Evolutionary conservation across 495 filamentous ascomycete genomes (phyloP).

Genomic region (Penicillium canariense): DNA sequence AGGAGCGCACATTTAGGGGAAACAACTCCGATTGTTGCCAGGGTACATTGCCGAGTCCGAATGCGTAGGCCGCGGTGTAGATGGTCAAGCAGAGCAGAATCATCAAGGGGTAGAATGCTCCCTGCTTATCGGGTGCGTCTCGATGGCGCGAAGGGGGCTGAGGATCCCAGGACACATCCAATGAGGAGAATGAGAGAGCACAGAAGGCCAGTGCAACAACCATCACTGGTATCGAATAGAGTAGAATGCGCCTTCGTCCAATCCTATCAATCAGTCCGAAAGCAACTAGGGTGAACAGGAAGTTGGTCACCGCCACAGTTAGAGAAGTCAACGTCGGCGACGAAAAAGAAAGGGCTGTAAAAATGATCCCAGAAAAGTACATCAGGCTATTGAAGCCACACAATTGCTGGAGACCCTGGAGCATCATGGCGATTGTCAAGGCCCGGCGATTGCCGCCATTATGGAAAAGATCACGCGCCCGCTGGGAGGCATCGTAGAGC

Average conservation of each 20-base stretch:
- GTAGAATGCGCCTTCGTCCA: conserved; percentile 75
- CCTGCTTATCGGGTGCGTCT: conserved; percentile 6
- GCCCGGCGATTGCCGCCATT: conserved; percentile 71
- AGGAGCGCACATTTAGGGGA: conserved; percentile 73
- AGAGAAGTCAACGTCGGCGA: conserved; percentile 80
- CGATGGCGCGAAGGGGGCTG: conserved; percentile 8
- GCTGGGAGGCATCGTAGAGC: conserved; percentile 34
- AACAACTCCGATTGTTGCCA: conserved; percentile 96
- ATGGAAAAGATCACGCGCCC: conserved; percentile 54
- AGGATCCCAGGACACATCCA: conserved; percentile 36
- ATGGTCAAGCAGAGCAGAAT: conserved; percentile 71
- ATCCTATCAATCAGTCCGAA: conserved; percentile 77
- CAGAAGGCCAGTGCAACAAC: conserved; percentile 64
- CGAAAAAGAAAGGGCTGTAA: conserved; percentile 73
- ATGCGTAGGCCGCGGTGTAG: conserved; percentile 83
- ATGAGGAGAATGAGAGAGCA: conserved; percentile 62
- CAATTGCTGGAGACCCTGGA: conserved; percentile 86
- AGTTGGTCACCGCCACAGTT: conserved; percentile 80
- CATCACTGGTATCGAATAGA: conserved; percentile 87
- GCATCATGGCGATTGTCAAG: conserved; percentile 76
- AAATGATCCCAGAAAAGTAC: conserved; percentile 94
- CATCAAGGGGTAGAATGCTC: conserved; percentile 34
- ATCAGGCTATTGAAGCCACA: conserved; percentile 93
- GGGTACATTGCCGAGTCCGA: conserved; percentile 87
- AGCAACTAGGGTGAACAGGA: conserved; percentile 72